Percentiles rank a stretch among this genome's conserved stretches.
Evolutionary conservation across 306 rosid species (phyloP).

Genomic region (Cucurbita moschata): DNA sequence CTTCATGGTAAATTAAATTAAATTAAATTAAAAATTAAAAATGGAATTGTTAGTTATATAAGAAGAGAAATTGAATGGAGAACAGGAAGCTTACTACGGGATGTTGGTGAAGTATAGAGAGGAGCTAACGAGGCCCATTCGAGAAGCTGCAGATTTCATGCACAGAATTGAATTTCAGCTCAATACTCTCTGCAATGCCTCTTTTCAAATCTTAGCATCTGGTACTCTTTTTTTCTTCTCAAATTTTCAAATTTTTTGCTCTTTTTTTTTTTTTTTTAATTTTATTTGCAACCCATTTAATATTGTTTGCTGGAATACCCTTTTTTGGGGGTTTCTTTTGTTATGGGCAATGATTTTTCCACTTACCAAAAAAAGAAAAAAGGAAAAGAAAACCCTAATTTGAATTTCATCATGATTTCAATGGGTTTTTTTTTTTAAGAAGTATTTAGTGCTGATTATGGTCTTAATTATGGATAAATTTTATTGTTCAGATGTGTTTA

Average conservation of each 20-base stretch:
- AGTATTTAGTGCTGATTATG: not conserved
- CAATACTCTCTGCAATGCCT: constrained; percentile 54
- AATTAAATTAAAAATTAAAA: too few species aligned
- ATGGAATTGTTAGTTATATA: too few species aligned
- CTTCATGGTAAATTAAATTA: constrained; percentile 47
- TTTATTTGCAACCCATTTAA: not conserved
- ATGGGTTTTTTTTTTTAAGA: not conserved
- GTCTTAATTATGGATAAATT: not conserved
- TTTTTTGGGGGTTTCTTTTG: not conserved
- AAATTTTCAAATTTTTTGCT: too few species aligned
- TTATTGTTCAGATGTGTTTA: not conserved
- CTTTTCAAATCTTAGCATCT: constrained; percentile 46
- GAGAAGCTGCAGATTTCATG: constrained; percentile 95
- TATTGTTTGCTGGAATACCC: not conserved
- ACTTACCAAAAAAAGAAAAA: not conserved
- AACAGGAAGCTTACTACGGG: constrained; percentile 72
- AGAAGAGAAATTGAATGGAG: too few species aligned
- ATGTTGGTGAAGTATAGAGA: constrained; percentile 88
- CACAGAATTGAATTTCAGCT: constrained; percentile 67
- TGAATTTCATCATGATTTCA: not conserved
- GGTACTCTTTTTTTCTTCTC: constrained; percentile 16
- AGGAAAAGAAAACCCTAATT: not conserved
- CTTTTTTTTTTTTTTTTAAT: too few species aligned
- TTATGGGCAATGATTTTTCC: not conserved
- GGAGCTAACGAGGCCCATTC: constrained; percentile 84